Conservation (phyloP, 2,329 filamentous ascomycete genomes). For the Fusarium dlaminii region DNA sequence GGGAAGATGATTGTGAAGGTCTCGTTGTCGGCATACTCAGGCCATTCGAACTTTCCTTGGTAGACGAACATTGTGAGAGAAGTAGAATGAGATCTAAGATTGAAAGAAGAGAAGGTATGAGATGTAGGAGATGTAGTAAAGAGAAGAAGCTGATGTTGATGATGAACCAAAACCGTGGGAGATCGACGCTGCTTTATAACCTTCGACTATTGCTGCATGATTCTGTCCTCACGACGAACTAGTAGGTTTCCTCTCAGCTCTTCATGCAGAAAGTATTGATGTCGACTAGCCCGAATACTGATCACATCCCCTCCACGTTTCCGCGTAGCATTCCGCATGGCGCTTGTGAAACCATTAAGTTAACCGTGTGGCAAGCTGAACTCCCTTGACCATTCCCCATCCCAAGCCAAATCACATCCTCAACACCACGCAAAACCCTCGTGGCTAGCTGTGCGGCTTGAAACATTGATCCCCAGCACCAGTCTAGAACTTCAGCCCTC, state of each 20-base stretch:
- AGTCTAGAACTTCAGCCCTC: neutral
- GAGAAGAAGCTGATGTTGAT: neutral
- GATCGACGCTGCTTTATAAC: accelerated
- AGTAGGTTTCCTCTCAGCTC: neutral
- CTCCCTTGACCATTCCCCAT: neutral
- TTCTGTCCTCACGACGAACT: accelerated
- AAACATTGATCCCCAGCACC: neutral
- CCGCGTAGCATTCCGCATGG: neutral
- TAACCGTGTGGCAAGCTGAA: neutral
- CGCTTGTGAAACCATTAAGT: neutral
- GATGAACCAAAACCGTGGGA: accelerated
- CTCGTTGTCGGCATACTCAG: accelerated
- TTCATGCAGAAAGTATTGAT: neutral
- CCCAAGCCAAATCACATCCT: neutral
- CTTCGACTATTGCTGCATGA: accelerated
- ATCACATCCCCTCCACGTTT: neutral
- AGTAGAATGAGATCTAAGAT: neutral
- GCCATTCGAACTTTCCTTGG: neutral
- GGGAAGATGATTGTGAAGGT: neutral
- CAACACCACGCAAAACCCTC: neutral
- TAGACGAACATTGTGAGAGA: neutral
- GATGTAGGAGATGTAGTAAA: neutral
- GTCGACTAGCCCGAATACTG: neutral
- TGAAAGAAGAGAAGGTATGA: neutral
- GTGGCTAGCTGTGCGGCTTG: neutral